phyloP scores from a whole-genome alignment of 192 early-diverging fungal species.

The Mortierella hygrophila region DNA sequence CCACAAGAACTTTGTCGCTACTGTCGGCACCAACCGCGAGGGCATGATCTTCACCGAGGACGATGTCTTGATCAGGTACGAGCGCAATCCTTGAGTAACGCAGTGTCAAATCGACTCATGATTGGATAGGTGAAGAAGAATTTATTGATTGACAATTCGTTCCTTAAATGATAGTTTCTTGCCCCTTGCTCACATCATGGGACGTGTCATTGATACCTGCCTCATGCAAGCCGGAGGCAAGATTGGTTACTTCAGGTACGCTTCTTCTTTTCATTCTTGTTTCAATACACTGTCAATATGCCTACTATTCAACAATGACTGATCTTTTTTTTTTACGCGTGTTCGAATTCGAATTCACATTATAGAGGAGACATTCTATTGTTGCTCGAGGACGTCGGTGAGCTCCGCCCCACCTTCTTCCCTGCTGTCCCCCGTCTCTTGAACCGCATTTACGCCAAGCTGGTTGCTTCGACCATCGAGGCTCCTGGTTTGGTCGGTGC shows the following conservation, averaged over 20 bases:
- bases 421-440: constrained; percentile 91
- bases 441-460: constrained; percentile 86
- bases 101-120: not conserved
- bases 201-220: constrained; percentile 71
- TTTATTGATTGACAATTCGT: not conserved
- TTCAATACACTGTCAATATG: no score
- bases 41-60: constrained; percentile 26
- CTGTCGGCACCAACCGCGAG: constrained; percentile 55
- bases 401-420: constrained; percentile 87
- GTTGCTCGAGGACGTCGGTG: constrained; percentile 86
- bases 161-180: constrained; percentile 57
- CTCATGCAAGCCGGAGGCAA: constrained; percentile 71
- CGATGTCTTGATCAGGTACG: constrained; percentile 50
- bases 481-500: constrained; percentile 68
- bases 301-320: not conserved
- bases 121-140: not conserved
- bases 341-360: not conserved
- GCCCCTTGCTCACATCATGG: constrained; percentile 94
- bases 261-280: not conserved
- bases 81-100: not conserved
- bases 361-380: constrained; percentile 68
- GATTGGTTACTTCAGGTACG: constrained; percentile 73
- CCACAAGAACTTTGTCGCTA: constrained; percentile 82
- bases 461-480: constrained; percentile 64
- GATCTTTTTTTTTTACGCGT: not conserved